Conservation (phyloP, 805 yeast genomes). For the Nakazawaea ernobii region DNA sequence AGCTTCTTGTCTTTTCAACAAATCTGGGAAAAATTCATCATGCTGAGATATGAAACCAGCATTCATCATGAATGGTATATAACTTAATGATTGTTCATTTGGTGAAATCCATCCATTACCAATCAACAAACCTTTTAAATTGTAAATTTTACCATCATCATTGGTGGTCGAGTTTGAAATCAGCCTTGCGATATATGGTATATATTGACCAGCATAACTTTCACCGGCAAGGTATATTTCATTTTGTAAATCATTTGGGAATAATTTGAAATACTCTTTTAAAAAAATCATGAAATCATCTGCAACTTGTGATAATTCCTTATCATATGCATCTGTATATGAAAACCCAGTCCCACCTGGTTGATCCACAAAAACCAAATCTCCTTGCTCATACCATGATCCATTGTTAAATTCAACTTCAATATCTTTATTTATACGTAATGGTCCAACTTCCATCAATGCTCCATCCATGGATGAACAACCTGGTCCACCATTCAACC, state of each 20-base stretch:
- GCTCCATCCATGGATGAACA: constrained; percentile 99
- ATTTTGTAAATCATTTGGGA: constrained; percentile 63
- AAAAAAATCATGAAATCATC: constrained; percentile 61
- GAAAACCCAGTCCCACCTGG: constrained; percentile 95
- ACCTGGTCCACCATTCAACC: constrained; percentile 99
- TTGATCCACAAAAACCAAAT: constrained; percentile 85
- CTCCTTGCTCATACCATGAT: constrained; percentile 78
- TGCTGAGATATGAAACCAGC: constrained; percentile 45
- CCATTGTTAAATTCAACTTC: constrained; percentile 57
- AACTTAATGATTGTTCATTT: constrained; percentile 73
- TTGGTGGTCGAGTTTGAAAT: constrained; percentile 30
- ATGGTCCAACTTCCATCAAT: constrained; percentile 86
- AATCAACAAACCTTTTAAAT: constrained; percentile 64
- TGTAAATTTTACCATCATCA: too few relatives aligned
- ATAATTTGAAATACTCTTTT: constrained; percentile 56
- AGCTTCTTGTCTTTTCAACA: constrained; percentile 46
- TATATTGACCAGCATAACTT: constrained; percentile 95
- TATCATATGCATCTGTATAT: constrained; percentile 47
- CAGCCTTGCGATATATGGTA: constrained; percentile 77
- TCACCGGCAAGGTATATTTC: constrained; percentile 87
- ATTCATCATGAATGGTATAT: constrained; percentile 62
- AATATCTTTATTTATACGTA: constrained; percentile 45
- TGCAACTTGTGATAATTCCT: constrained; percentile 52
- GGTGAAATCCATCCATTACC: constrained; percentile 98
- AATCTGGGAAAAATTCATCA: constrained; percentile 31